These are phyloP conservation scores for Coemansia sp. DNA, from an alignment of 192 early-diverging fungal species.

Conservation along the genomic window DNA sequence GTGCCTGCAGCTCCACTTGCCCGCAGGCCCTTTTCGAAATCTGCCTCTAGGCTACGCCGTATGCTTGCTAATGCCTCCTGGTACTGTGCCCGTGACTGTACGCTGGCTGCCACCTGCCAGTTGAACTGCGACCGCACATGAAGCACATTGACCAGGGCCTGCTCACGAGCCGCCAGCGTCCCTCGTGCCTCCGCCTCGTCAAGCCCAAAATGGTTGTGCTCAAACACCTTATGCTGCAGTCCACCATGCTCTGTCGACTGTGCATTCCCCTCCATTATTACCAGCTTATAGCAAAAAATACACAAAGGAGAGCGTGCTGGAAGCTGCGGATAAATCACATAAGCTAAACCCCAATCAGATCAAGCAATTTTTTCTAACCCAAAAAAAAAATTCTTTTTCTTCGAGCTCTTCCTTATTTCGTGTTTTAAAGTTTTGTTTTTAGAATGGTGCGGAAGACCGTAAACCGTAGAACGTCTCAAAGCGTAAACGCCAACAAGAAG, in stretches of 20 bases:
- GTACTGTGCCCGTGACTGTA: conserved; percentile 1
- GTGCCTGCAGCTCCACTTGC: neutral
- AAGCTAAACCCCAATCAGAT: neutral
- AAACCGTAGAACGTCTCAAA: conserved; percentile 31
- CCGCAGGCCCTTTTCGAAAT: neutral
- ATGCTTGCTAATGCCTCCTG: conserved; percentile 3
- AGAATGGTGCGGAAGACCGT: conserved; percentile 40
- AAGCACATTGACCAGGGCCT: conserved; percentile 10
- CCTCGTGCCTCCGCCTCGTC: neutral
- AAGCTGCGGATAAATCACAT: neutral
- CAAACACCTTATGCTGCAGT: conserved; percentile 12
- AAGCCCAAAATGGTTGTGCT: conserved; percentile 22
- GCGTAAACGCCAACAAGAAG: neutral
- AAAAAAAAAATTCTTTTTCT: conserved; percentile 2
- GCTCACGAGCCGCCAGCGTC: conserved; percentile 1
- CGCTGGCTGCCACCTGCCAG: neutral
- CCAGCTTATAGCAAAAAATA: conserved; percentile 1
- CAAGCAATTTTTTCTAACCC: conserved; percentile 1
- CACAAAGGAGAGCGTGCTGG: neutral
- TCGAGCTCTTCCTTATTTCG: neutral
- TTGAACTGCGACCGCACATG: conserved; percentile 8
- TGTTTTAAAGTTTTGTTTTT: neutral
- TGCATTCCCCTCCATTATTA: conserved; percentile 2
- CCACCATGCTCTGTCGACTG: conserved; percentile 2
- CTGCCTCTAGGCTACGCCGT: neutral